A percentile compares a stretch with the other conserved stretches of the same genome.
These are phyloP conservation scores for Setomelanomma holmii DNA, from an alignment of 2,329 filamentous ascomycete genomes.

Conservation along the genomic window DNA sequence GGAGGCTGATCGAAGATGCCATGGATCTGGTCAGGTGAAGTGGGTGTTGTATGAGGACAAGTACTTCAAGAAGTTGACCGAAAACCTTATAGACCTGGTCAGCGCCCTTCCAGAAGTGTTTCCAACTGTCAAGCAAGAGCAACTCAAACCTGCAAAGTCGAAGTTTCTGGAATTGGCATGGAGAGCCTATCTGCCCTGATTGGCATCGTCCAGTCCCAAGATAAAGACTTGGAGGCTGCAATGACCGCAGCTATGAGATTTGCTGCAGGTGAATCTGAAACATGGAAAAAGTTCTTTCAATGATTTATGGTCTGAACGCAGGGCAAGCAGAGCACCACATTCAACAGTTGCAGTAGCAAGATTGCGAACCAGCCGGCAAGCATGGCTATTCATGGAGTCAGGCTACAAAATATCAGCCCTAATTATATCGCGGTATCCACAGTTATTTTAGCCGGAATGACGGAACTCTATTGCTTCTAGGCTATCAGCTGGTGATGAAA, in stretches of 20 bases:
- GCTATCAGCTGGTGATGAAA: too few relatives aligned
- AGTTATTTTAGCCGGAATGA: too few relatives aligned
- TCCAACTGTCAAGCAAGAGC: background rate
- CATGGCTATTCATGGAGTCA: background rate
- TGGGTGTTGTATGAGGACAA: background rate
- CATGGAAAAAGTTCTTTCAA: background rate
- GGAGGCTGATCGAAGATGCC: background rate
- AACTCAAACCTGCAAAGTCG: background rate
- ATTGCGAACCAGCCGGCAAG: background rate
- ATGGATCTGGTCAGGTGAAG: background rate
- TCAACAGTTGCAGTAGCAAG: background rate
- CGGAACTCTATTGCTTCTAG: too few relatives aligned
- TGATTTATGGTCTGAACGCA: background rate
- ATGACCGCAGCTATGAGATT: background rate
- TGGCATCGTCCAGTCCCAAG: background rate
- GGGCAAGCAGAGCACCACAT: background rate
- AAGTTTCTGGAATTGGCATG: background rate
- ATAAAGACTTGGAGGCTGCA: background rate
- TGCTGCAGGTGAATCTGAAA: background rate
- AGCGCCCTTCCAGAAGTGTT: background rate
- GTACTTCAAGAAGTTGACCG: background rate
- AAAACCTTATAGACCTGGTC: background rate
- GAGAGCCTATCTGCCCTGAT: background rate
- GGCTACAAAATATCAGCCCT: too few relatives aligned
- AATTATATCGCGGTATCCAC: too few relatives aligned